These are phyloP conservation scores for Trichoderma aggressivum DNA, from an alignment of 2,329 filamentous ascomycete genomes.

Conservation along the genomic window DNA sequence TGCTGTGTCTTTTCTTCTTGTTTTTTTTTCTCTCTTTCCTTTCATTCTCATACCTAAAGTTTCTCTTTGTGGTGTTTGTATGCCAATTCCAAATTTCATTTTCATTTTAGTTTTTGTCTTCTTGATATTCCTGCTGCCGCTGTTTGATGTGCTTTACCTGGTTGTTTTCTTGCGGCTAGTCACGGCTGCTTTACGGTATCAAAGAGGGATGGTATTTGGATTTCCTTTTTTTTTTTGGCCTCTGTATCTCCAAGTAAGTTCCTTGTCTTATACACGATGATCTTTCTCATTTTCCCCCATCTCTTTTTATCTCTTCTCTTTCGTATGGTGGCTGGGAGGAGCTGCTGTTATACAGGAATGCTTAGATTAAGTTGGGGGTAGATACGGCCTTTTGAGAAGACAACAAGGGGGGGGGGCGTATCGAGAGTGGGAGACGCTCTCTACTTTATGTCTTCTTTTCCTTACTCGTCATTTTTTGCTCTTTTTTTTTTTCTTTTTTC, in stretches of 20 bases:
- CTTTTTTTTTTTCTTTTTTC: neutral
- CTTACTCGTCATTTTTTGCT: neutral
- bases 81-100: neutral
- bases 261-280: neutral
- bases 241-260: neutral
- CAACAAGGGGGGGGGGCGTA: neutral
- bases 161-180: neutral
- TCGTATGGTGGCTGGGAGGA: neutral
- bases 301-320: neutral
- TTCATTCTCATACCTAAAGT: neutral
- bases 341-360: conserved; percentile 1
- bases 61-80: neutral
- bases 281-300: neutral
- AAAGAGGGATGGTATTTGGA: neutral
- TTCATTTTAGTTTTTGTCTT: neutral
- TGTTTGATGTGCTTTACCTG: neutral
- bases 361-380: neutral
- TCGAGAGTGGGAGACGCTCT: neutral
- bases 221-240: neutral
- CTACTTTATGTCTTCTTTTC: neutral
- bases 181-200: neutral
- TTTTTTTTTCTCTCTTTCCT: neutral
- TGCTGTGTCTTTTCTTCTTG: neutral
- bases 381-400: neutral
- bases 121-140: neutral